phyloP scores from a whole-genome alignment of 108 stramenopile genomes.

The Craspedostauros australis region DNA sequence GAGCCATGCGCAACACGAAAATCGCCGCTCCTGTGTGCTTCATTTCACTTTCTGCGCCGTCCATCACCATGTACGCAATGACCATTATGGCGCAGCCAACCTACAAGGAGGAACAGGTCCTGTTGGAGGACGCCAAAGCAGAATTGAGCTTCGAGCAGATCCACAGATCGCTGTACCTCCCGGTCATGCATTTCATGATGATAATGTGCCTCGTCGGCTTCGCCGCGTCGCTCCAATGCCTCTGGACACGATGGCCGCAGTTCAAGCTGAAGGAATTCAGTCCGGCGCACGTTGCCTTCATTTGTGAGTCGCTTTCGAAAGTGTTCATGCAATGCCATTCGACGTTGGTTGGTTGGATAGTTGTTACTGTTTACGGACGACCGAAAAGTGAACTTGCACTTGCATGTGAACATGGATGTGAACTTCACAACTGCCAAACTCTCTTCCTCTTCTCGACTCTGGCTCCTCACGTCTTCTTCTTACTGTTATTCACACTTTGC shows the following conservation, averaged over 20 bases:
- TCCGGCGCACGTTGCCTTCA: conserved; percentile 60
- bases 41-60: conserved; percentile 52
- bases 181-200: conserved; percentile 42
- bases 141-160: conserved; percentile 18
- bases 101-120: conserved; percentile 24
- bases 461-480: too few relatives aligned
- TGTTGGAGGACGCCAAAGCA: conserved; percentile 1
- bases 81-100: conserved; percentile 59
- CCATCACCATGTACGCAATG: conserved; percentile 43
- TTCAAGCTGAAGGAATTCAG: conserved; percentile 44
- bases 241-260: conserved; percentile 33
- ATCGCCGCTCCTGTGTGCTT: conserved; percentile 57
- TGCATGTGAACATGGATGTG: too few relatives aligned
- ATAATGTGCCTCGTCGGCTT: conserved; percentile 40
- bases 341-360: too few relatives aligned
- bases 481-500: too few relatives aligned
- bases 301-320: too few relatives aligned
- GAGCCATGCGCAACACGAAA: conserved; percentile 44
- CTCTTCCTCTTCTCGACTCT: too few relatives aligned
- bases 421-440: too few relatives aligned
- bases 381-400: too few relatives aligned
- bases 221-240: conserved; percentile 44
- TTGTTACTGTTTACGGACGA: too few relatives aligned
- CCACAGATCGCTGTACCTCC: conserved; percentile 42
- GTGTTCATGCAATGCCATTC: too few relatives aligned